Conservation (phyloP, 495 filamentous ascomycete species). For the Aspergillus indologenus region DNA sequence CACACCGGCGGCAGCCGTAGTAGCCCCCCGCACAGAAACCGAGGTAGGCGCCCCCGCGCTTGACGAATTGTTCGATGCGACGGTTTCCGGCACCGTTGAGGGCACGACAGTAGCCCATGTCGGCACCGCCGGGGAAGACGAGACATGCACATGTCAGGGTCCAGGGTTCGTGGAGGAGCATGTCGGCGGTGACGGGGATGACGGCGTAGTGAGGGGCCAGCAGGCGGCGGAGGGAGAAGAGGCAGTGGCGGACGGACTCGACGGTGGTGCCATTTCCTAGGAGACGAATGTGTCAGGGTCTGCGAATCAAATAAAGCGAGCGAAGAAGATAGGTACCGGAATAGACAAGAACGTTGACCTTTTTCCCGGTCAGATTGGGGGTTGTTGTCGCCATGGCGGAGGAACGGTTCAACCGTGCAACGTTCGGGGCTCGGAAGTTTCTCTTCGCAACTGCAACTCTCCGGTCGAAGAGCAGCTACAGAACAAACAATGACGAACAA, state of each 20-base stretch:
- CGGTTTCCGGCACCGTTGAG: constrained; percentile 88
- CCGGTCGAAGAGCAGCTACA: neutral
- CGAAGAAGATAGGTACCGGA: too few species aligned
- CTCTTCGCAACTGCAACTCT: neutral
- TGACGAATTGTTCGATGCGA: constrained; percentile 78
- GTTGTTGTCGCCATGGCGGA: constrained; percentile 19
- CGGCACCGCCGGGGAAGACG: constrained; percentile 92
- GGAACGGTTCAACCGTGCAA: neutral
- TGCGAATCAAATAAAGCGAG: constrained; percentile 10
- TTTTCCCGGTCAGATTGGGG: constrained; percentile 55
- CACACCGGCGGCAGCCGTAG: constrained; percentile 75
- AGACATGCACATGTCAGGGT: constrained; percentile 79
- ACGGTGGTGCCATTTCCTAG: constrained; percentile 79
- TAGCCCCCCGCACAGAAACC: constrained; percentile 96
- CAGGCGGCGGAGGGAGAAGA: constrained; percentile 82
- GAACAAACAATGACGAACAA: constrained; percentile 36
- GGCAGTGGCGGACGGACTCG: constrained; percentile 84
- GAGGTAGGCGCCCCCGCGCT: constrained; percentile 78
- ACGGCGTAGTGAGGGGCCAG: constrained; percentile 94
- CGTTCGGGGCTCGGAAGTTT: constrained; percentile 26
- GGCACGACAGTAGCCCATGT: constrained; percentile 83
- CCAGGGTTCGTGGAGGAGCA: constrained; percentile 91
- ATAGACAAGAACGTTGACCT: constrained; percentile 85
- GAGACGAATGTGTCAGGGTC: constrained; percentile 6
- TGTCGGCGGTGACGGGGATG: constrained; percentile 72